Evolutionary conservation across 2,329 filamentous ascomycete genomes (phyloP), one percentile per base, ranked within the genome.

Genomic region (Lasiodiplodia gonubiensis): DNA sequence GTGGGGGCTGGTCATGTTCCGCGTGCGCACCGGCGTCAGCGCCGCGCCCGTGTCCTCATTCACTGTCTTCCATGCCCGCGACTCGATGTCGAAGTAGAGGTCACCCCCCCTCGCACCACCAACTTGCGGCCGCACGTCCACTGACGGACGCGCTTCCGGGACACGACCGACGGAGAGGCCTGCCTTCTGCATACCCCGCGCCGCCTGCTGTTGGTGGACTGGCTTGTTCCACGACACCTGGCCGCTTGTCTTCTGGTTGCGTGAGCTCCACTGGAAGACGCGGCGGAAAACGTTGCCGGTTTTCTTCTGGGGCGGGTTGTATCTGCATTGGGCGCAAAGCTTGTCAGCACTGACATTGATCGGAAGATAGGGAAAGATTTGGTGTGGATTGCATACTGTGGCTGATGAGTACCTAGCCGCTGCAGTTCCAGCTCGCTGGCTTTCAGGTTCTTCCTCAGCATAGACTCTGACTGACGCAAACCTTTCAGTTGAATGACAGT

Each of bases 391-490:
- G 53, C 65, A 30, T 61, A 67, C 65, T 48, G 30, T 46, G 65
- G 35, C 23, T 52, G 65, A 48, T 64, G 66, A 14, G 51, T n/a
- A 18, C 51, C 77, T 25, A 78, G 48, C 14, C 73, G 71, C 27
- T 77, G 72, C 8, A 79, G 71, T 57, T 77, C 72, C 11, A 72
- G 69, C 35, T 79, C 74, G 42, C 73, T 76, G 2, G 74, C 73
- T 53, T 76, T 76, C 37, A 79, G 61, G 3, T 63, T 72, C 67
- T 74, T 77, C 65, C 74, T 76, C 4, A 79, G 70, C 11, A 75
- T 70, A 16, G 70, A 65, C 23, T 76, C 73, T 3, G 72, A 71
- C 49, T 75, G 73, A 63, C 73, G 75, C 68, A 78, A 72, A 16
- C 74, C 76, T 54, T 72, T 73, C n/a, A 79, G 69, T 57, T 77